Evolutionary conservation across 73 alveolate genomes (phyloP).

Genomic region (Symbiodinium pilosum): DNA sequence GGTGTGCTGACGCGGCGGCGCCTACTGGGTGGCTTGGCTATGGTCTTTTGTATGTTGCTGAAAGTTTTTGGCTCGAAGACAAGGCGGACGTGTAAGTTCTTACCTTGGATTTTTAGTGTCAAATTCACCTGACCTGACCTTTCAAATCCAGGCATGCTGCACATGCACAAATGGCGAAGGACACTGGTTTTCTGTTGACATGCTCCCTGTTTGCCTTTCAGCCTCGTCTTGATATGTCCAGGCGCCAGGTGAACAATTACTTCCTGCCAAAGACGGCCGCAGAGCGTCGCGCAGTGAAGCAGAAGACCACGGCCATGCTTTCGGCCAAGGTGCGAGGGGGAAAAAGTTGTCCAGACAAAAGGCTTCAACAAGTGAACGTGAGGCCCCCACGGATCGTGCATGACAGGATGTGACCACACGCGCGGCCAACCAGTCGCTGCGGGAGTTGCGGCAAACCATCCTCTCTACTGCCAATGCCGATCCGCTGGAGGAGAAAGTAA

Average conservation of each 20-base stretch:
- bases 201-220: background rate
- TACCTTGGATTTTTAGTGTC: no score
- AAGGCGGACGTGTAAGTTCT: no score
- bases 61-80: no score
- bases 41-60: no score
- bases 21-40: slow-evolving; percentile 16
- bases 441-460: slow-evolving; percentile 81
- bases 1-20: slow-evolving; percentile 94
- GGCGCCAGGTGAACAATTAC: slow-evolving; percentile 94
- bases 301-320: slow-evolving; percentile 94
- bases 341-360: no score
- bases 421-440: slow-evolving; percentile 93
- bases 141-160: slow-evolving; percentile 94
- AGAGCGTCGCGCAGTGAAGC: slow-evolving; percentile 94
- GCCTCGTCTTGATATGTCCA: background rate
- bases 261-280: slow-evolving; percentile 95
- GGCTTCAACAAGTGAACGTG: no score
- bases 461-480: slow-evolving; percentile 68
- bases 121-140: no score
- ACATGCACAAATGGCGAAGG: slow-evolving; percentile 95
- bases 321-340: slow-evolving; percentile 75
- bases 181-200: background rate
- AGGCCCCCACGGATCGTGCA: no score
- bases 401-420: slow-evolving; percentile 83
- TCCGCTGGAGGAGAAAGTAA: slow-evolving; percentile 20